Conservation (phyloP, 345 rosid species). For the Pugionium dolabratum region DNA sequence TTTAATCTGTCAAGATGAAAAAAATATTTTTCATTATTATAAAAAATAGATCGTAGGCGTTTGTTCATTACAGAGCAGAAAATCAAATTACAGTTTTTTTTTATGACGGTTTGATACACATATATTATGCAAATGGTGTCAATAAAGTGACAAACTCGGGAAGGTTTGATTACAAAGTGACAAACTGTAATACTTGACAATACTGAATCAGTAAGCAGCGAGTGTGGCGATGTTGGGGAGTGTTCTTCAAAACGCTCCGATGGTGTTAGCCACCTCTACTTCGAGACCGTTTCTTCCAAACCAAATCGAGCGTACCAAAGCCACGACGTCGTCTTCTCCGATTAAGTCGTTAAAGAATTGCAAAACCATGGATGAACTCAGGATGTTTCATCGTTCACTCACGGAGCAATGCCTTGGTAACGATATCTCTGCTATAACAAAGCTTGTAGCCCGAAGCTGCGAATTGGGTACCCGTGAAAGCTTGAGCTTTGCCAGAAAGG, state of each 20-base stretch:
- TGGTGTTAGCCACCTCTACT: slow-evolving; percentile 29
- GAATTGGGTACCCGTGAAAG: slow-evolving; percentile 56
- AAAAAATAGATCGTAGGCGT: neutral
- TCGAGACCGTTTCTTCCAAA: slow-evolving; percentile 18
- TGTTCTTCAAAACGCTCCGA: slow-evolving; percentile 32
- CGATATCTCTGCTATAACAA: slow-evolving; percentile 33
- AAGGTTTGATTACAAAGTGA: slow-evolving; percentile 2
- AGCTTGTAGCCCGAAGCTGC: slow-evolving; percentile 48
- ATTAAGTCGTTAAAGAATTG: slow-evolving; percentile 39
- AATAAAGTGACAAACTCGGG: neutral
- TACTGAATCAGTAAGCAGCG: slow-evolving; percentile 4
- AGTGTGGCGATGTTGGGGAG: slow-evolving; percentile 35
- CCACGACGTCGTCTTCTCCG: slow-evolving; percentile 23
- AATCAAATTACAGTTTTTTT: too few relatives aligned
- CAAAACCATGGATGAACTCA: slow-evolving; percentile 49
- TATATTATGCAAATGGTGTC: neutral
- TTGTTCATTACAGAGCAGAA: too few relatives aligned
- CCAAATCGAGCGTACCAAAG: slow-evolving; percentile 17
- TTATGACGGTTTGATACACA: too few relatives aligned
- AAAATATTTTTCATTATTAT: slow-evolving; percentile 14
- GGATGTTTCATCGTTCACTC: slow-evolving; percentile 43
- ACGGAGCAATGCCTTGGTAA: slow-evolving; percentile 42
- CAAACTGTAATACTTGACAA: neutral
- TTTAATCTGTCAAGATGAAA: slow-evolving; percentile 10
- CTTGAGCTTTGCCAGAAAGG: slow-evolving; percentile 50